These are phyloP conservation scores for Mortierella sp. DNA, from an alignment of 371 early-diverging fungal species.

Conservation along the genomic window DNA sequence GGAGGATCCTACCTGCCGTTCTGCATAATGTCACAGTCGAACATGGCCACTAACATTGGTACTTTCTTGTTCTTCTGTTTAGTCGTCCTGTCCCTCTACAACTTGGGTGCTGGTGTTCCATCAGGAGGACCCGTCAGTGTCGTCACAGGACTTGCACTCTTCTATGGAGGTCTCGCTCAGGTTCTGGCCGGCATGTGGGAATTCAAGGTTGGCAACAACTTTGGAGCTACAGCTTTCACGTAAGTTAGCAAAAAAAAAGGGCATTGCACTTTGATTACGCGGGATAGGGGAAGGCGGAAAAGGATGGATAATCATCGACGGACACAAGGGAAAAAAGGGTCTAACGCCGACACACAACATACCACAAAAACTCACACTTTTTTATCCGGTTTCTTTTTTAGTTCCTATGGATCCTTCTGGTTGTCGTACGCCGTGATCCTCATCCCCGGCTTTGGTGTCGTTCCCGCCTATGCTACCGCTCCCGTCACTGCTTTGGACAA, in stretches of 20 bases:
- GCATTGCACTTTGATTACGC: no score
- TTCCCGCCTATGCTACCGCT: constrained; percentile 56
- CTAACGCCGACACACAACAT: no score
- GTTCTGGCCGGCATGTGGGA: constrained; percentile 88
- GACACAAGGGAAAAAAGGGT: no score
- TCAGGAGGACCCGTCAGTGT: constrained; percentile 47
- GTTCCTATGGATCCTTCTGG: constrained; percentile 85
- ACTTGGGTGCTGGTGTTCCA: constrained; percentile 47
- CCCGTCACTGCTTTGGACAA: constrained; percentile 57
- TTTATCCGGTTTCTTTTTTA: constrained; percentile 6
- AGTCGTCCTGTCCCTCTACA: constrained; percentile 44
- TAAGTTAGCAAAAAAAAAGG: no score
- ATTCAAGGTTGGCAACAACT: constrained; percentile 79
- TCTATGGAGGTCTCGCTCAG: constrained; percentile 71
- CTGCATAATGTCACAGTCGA: no score
- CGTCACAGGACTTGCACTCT: constrained; percentile 75
- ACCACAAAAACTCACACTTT: no score
- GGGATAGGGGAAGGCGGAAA: no score
- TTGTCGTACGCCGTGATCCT: constrained; percentile 73
- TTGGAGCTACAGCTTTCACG: constrained; percentile 85
- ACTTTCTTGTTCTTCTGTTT: no score
- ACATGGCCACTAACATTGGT: no score
- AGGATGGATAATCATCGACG: no score
- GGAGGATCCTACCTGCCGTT: no score
- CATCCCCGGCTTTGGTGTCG: constrained; percentile 66